Percentiles rank a stretch among this genome's conserved stretches.
phyloP scores from a whole-genome alignment of 2,329 filamentous ascomycete genomes.

The Aphanocladium album region DNA sequence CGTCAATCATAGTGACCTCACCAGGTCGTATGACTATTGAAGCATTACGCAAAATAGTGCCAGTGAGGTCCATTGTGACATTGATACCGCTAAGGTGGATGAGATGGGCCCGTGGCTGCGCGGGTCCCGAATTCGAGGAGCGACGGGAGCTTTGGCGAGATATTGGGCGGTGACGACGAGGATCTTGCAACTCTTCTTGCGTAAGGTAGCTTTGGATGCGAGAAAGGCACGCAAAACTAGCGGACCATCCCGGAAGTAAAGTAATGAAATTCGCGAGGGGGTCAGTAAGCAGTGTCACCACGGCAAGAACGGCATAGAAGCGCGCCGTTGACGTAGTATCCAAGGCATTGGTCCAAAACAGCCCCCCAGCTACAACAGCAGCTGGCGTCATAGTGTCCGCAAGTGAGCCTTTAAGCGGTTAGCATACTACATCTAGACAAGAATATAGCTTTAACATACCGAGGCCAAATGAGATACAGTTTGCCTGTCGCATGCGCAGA shows the following conservation, averaged over 20 bases:
- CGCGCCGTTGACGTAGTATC: not conserved
- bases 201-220: not conserved
- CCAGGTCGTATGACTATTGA: not conserved
- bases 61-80: not conserved
- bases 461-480: not conserved
- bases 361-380: not conserved
- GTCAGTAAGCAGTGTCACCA: not conserved
- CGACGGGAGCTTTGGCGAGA: not conserved
- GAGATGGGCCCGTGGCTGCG: not conserved
- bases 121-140: not conserved
- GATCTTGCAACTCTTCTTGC: not conserved
- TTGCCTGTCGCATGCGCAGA: not conserved
- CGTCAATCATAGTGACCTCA: not conserved
- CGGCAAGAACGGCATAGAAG: slow-evolving; percentile 1
- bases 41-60: not conserved
- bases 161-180: too few relatives aligned
- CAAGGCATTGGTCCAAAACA: slow-evolving; percentile 6
- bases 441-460: not conserved
- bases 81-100: not conserved
- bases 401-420: not conserved
- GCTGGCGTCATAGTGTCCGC: not conserved
- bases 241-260: not conserved
- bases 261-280: not conserved
- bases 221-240: not conserved
- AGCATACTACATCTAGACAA: not conserved